These are phyloP conservation scores for Corchorus olitorius DNA, from an alignment of 345 rosid species.

Conservation along the genomic window DNA sequence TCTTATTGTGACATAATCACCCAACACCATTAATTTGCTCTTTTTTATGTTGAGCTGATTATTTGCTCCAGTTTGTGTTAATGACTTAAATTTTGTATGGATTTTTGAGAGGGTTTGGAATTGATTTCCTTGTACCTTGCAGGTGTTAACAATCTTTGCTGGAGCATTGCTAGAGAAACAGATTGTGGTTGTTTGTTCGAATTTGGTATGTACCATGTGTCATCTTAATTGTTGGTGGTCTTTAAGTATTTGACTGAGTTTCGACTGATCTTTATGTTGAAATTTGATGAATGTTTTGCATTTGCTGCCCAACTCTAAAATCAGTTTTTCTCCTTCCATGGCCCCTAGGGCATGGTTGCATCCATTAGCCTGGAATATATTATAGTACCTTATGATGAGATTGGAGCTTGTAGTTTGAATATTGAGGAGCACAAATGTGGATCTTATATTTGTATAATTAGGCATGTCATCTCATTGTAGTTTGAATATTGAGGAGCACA, in stretches of 20 bases:
- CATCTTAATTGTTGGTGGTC: not conserved
- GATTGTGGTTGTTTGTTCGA: constrained; percentile 87
- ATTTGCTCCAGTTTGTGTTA: not conserved
- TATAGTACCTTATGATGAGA: not conserved
- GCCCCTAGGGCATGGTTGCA: not conserved
- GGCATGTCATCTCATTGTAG: not conserved
- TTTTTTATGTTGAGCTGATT: not conserved
- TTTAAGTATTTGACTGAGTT: not conserved
- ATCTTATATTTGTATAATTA: not conserved
- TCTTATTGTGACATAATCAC: not conserved
- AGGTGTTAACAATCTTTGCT: constrained; percentile 80
- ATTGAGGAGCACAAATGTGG: not conserved
- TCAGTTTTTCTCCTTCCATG: not conserved
- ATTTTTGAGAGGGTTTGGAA: not conserved
- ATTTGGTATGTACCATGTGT: constrained; percentile 58
- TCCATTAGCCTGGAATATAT: not conserved
- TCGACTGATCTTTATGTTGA: not conserved
- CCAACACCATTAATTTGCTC: not conserved
- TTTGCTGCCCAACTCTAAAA: not conserved
- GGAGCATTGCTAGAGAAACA: constrained; percentile 91
- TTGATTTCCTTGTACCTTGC: constrained; percentile 32
- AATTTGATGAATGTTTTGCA: not conserved
- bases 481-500: too few relatives aligned
- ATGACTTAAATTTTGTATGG: not conserved
- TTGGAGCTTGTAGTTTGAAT: not conserved